Evolutionary conservation across 192 early-diverging fungal genomes (phyloP).

Genomic region (Podochytrium sp.): DNA sequence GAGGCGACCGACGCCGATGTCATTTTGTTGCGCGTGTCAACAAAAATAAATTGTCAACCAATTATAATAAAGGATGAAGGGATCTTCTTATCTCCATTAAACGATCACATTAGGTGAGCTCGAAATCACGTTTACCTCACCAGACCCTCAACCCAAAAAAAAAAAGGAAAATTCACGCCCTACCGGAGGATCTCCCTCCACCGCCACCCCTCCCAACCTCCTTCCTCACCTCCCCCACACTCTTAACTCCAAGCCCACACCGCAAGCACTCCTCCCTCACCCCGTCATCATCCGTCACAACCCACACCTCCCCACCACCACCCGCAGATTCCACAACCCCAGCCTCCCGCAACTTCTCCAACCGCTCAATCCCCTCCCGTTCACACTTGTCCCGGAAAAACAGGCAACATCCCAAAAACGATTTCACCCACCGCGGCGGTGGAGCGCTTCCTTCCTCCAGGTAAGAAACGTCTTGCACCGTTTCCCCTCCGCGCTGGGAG

Average conservation of each 20-base stretch:
- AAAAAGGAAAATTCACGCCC: too few relatives aligned
- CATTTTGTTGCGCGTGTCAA: too few relatives aligned
- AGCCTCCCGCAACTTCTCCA: background rate
- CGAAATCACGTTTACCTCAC: too few relatives aligned
- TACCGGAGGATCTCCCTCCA: too few relatives aligned
- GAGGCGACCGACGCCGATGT: background rate
- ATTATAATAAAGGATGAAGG: too few relatives aligned
- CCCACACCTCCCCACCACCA: constrained; percentile 1
- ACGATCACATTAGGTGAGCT: too few relatives aligned
- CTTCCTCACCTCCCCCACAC: constrained; percentile 10
- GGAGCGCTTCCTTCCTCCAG: background rate
- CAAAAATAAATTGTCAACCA: too few relatives aligned
- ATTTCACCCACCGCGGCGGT: background rate
- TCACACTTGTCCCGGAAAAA: background rate
- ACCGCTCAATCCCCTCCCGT: background rate
- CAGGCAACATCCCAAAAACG: constrained; percentile 9
- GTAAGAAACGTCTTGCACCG: constrained; percentile 4
- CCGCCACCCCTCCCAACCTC: too few relatives aligned
- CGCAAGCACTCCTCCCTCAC: constrained; percentile 9
- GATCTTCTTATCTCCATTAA: too few relatives aligned
- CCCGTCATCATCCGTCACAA: constrained; percentile 11
- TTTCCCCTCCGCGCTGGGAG: constrained; percentile 40
- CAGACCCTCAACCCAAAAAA: too few relatives aligned
- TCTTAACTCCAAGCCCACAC: constrained; percentile 19
- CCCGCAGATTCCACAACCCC: background rate